Conservation (phyloP, 805 yeast species). For the Monosporozyma servazzii region DNA sequence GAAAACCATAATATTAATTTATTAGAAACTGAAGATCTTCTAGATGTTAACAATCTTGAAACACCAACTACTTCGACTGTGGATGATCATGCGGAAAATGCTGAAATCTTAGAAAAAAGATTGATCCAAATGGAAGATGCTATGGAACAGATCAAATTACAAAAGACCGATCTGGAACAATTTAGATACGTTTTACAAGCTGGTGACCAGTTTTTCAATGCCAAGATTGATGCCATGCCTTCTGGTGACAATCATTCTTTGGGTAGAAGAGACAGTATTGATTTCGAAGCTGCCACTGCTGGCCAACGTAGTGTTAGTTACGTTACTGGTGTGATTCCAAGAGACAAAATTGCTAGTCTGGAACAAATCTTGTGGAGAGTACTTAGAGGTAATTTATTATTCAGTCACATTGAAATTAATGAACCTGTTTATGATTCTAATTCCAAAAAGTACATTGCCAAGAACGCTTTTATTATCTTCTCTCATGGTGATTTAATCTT, state of each 20-base stretch:
- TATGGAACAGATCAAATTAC: slow-evolving; percentile 46
- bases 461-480: slow-evolving; percentile 57
- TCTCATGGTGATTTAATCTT: slow-evolving; percentile 59
- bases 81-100: slow-evolving; percentile 59
- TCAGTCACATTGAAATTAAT: slow-evolving; percentile 47
- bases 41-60: slow-evolving; percentile 25
- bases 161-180: slow-evolving; percentile 54
- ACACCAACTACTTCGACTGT: slow-evolving; percentile 47
- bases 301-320: slow-evolving; percentile 33
- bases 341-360: slow-evolving; percentile 49
- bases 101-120: slow-evolving; percentile 63
- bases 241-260: slow-evolving; percentile 4
- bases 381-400: slow-evolving; percentile 61
- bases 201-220: slow-evolving; percentile 40
- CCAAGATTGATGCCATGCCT: slow-evolving; percentile 8
- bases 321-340: slow-evolving; percentile 57
- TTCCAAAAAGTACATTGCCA: slow-evolving; percentile 39
- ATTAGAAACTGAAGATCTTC: slow-evolving; percentile 26
- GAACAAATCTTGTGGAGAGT: slow-evolving; percentile 69
- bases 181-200: slow-evolving; percentile 44
- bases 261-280: slow-evolving; percentile 11
- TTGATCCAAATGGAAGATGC: slow-evolving; percentile 64
- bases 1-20: slow-evolving; percentile 37
- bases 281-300: slow-evolving; percentile 23
- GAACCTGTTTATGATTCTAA: slow-evolving; percentile 50